phyloP scores from a whole-genome alignment of 2,329 filamentous ascomycete species.

The Epichloe amarillans region DNA sequence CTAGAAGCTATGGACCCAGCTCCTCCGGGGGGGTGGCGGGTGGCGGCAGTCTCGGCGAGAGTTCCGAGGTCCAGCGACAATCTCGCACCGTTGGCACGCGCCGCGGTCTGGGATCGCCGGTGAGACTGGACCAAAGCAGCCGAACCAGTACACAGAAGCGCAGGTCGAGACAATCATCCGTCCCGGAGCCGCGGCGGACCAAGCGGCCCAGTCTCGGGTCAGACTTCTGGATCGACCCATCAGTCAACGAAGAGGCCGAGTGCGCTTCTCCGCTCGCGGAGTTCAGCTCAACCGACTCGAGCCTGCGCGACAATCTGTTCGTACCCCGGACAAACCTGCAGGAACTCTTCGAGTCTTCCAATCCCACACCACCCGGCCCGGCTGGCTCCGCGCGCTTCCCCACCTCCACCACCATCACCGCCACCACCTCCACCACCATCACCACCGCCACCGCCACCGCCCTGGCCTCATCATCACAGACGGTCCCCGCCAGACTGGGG shows the following conservation, averaged over 20 bases:
- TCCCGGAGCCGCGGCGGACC: constrained; percentile 32
- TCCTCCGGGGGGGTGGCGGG: constrained; percentile 21
- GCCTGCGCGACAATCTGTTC: constrained; percentile 23
- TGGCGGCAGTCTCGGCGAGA: constrained; percentile 23
- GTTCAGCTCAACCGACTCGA: constrained; percentile 22
- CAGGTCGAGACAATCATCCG: constrained; percentile 30
- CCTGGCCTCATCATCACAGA: constrained; percentile 16
- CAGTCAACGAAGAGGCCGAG: constrained; percentile 12
- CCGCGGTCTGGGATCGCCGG: constrained; percentile 39
- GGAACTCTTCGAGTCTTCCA: constrained; percentile 24
- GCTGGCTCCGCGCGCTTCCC: background rate
- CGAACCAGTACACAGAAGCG: constrained; percentile 43
- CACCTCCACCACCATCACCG: background rate
- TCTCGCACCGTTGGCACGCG: constrained; percentile 36
- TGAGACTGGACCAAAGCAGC: constrained; percentile 31
- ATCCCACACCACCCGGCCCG: constrained; percentile 5
- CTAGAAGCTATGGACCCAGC: constrained; percentile 49
- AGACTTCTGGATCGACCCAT: constrained; percentile 39
- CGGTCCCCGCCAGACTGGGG: constrained; percentile 36
- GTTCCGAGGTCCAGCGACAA: constrained; percentile 25
- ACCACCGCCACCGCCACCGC: background rate
- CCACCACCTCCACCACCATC: background rate
- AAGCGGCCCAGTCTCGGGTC: constrained; percentile 42
- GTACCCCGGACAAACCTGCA: constrained; percentile 29
- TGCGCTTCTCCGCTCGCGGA: constrained; percentile 14